Conservation (phyloP, 176 grass and related monocot genomes). For the Typha latifolia region DNA sequence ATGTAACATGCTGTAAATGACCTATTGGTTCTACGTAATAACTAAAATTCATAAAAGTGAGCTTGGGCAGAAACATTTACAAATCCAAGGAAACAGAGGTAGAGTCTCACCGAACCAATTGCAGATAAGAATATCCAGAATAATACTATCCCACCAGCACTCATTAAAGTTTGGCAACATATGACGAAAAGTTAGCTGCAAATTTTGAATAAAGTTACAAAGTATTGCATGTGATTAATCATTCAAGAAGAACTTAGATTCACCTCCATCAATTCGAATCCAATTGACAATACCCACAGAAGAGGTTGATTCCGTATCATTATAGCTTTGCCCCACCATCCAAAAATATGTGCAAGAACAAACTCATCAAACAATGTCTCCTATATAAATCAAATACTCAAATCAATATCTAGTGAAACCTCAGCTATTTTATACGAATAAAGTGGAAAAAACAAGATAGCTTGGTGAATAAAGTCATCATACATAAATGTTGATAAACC, state of each 20-base stretch:
- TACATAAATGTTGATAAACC: constrained; percentile 99
- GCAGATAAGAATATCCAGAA: constrained; percentile 94
- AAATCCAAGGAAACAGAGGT: constrained; percentile 7
- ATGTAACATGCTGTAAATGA: too few relatives aligned
- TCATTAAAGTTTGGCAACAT: constrained; percentile 99
- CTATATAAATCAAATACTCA: constrained; percentile 68
- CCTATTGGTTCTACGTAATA: too few relatives aligned
- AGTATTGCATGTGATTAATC: constrained; percentile 13
- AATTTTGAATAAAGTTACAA: not conserved
- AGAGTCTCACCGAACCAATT: constrained; percentile 95
- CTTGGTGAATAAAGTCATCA: constrained; percentile 47
- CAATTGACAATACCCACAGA: constrained; percentile 95
- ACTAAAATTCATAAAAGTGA: too few relatives aligned
- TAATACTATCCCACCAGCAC: constrained; percentile 99
- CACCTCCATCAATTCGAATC: constrained; percentile 99
- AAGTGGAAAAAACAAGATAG: constrained; percentile 22
- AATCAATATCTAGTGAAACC: constrained; percentile 57
- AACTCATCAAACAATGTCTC: constrained; percentile 99
- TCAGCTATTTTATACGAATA: constrained; percentile 6
- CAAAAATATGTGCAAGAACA: constrained; percentile 95
- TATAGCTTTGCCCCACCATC: constrained; percentile 99
- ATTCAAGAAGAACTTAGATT: not conserved
- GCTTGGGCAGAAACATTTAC: too few relatives aligned
- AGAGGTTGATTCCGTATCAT: constrained; percentile 99
- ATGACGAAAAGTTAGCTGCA: constrained; percentile 98